Percentiles rank a stretch among this genome's conserved stretches.
Conservation (phyloP, 139 green algal genomes). For the Closterium sp. region DNA sequence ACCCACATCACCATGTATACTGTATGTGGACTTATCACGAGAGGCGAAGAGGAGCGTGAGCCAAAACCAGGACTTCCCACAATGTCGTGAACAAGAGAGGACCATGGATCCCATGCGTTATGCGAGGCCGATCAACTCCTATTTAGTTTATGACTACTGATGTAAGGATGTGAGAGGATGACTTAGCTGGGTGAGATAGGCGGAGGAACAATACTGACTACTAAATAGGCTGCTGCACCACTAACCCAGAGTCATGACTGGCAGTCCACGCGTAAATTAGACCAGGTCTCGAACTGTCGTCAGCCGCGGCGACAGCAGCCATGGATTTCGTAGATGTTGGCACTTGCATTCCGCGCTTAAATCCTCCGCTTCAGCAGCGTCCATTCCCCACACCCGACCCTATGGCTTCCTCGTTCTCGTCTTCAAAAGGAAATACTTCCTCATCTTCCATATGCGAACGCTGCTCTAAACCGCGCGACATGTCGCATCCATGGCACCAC, state of each 20-base stretch:
- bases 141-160: too few relatives aligned
- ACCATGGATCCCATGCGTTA: too few relatives aligned
- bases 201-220: too few relatives aligned
- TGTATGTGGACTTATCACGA: too few relatives aligned
- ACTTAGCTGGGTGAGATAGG: too few relatives aligned
- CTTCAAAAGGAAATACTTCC: not conserved
- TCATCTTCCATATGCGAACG: not conserved
- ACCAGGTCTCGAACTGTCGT: not conserved
- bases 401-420: not conserved
- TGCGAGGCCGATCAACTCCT: too few relatives aligned
- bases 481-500: not conserved
- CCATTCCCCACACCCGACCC: not conserved
- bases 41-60: too few relatives aligned
- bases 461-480: not conserved
- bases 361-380: not conserved
- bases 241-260: not conserved
- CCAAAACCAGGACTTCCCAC: too few relatives aligned
- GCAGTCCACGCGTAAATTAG: not conserved
- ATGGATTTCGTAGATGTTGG: not conserved
- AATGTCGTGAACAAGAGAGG: too few relatives aligned
- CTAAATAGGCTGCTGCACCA: not conserved
- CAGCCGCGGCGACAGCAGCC: not conserved
- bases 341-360: not conserved
- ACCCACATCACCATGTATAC: too few relatives aligned
- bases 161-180: too few relatives aligned